Base-by-base conservation (phyloP, 2,329 filamentous ascomycete genomes). In the Paracamarosporium sp. region DNA sequence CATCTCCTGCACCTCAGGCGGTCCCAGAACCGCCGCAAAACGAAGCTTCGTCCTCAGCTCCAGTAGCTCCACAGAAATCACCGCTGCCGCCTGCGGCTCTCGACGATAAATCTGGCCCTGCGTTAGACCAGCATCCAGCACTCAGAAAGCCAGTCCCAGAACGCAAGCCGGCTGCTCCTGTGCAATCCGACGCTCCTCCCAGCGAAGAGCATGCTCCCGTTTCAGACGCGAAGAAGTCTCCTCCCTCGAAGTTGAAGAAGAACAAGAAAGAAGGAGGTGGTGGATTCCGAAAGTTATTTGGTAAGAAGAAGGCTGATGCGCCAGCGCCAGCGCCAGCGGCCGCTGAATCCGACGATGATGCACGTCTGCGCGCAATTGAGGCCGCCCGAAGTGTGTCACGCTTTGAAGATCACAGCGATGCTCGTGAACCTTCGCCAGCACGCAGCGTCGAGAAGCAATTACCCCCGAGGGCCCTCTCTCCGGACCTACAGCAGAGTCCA, bases 111-210 rank as follows among this genome's bases (percentile, higher is more conserved):
- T 53, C 70, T 8, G 59, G 60, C 41, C 61, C 60, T 24, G 17
- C 51, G 67, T 20, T 71, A 5, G 71, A 76, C 35, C 70, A 78
- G 30, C 80, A 82, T 64, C 80, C 80, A 46, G 80, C 79, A 6
- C 63, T 79, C 56, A 76, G 79, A 33, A 68, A 72, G 27, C 60
- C 71, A 20, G 62, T 67, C 6, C 71, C 75, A 9, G 73, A 75
- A 17, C 71, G 67, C 15, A 71, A 70, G 33, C 60, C 63, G 7
- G 60, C 66, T 25, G 57, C 62, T 28, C 58, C 57, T 12, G 43
- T 57, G 13, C 57, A 60, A 48, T 25, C 57, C 17, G 66, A 60
- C 12, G 46, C 43, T 33, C 67, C 61, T 30, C 57, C 59, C 25
- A 69, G 62, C 22, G 69, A 70, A 38, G 69, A 72, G 27, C 57